Percentiles rank a stretch among this genome's conserved stretches.
phyloP scores from a whole-genome alignment of 1,284 basidiomycete genomes.

The Filobasidium uniguttulatum region DNA sequence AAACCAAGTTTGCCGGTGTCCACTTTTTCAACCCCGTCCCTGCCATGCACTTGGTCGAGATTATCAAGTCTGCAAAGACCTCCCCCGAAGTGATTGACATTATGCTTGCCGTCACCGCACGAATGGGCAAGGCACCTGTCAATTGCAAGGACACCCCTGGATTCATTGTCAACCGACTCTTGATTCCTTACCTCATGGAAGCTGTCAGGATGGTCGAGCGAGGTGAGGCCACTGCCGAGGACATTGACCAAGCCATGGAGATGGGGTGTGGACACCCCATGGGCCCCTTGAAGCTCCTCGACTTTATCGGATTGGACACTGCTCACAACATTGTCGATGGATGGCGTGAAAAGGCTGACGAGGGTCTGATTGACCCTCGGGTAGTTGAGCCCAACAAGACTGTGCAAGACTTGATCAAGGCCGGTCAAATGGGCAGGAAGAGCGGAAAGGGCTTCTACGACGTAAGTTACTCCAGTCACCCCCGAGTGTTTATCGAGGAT shows the following conservation, averaged over 20 bases:
- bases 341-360: constrained; percentile 42
- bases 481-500: neutral
- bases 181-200: constrained; percentile 45
- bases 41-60: constrained; percentile 48
- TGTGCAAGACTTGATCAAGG: constrained; percentile 41
- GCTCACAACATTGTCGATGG: constrained; percentile 42
- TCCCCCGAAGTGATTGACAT: constrained; percentile 39
- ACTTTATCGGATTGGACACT: constrained; percentile 43
- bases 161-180: constrained; percentile 44
- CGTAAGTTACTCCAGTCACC: constrained; percentile 22
- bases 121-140: constrained; percentile 45
- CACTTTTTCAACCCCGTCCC: constrained; percentile 37
- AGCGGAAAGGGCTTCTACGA: constrained; percentile 38
- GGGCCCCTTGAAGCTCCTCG: constrained; percentile 45
- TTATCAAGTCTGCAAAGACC: constrained; percentile 42
- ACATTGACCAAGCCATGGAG: constrained; percentile 49
- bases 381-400: constrained; percentile 39
- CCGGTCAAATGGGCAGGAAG: constrained; percentile 45
- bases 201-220: constrained; percentile 46
- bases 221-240: constrained; percentile 45
- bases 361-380: constrained; percentile 37
- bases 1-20: constrained; percentile 34
- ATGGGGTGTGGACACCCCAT: constrained; percentile 44
- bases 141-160: constrained; percentile 45
- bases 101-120: constrained; percentile 40